Evolutionary conservation across 179 eudicot species (phyloP).

Genomic region (Drosera spatulata): DNA sequence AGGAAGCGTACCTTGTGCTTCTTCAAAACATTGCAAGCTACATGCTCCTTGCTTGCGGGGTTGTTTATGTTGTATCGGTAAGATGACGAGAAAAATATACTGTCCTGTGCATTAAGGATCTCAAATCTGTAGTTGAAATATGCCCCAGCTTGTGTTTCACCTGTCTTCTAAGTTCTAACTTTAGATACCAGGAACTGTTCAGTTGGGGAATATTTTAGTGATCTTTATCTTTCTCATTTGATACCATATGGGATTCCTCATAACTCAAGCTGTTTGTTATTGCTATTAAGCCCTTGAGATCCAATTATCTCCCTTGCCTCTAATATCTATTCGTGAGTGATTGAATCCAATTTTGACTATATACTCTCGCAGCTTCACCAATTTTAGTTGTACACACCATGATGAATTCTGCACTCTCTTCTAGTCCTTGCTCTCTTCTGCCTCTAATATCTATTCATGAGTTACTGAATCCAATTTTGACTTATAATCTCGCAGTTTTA

Average conservation of each 20-base stretch:
- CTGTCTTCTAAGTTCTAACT: no score
- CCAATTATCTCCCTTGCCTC: neutral
- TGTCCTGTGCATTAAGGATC: neutral
- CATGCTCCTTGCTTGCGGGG: constrained; percentile 80
- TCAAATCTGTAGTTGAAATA: no score
- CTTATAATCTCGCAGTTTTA: neutral
- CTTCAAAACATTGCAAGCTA: constrained; percentile 73
- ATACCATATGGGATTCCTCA: neutral
- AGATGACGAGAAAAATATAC: constrained; percentile 15
- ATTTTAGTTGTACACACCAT: neutral
- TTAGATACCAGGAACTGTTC: neutral
- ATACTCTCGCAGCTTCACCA: neutral
- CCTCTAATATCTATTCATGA: neutral
- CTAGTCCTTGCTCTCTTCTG: neutral
- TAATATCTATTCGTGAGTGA: neutral
- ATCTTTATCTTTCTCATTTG: neutral
- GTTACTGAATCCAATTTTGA: neutral
- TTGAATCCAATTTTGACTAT: neutral
- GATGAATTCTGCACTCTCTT: neutral
- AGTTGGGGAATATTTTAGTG: neutral
- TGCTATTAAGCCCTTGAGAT: neutral
- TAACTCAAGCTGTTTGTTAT: neutral
- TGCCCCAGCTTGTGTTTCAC: no score
- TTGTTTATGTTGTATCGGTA: constrained; percentile 67
- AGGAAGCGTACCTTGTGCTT: constrained; percentile 48